A percentile compares a stretch with the other conserved stretches of the same genome.
Evolutionary conservation across 1,284 basidiomycete genomes (phyloP).

Genomic region (Ceratobasidium sp.): DNA sequence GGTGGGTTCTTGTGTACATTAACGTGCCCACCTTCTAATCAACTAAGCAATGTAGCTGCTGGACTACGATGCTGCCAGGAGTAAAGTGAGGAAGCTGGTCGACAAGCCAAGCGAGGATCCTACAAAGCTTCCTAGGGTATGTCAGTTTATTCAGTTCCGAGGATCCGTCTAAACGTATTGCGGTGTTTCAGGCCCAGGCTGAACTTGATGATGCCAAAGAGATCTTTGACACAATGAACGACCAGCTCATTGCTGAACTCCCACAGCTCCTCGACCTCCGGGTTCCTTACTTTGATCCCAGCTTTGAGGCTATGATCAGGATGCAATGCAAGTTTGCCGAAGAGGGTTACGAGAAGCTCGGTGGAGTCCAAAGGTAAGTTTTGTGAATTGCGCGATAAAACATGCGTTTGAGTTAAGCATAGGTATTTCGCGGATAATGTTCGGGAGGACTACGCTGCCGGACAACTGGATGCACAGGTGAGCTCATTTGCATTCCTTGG

Average conservation of each 20-base stretch:
- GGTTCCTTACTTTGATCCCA: slow-evolving; percentile 97
- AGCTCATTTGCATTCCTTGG: slow-evolving; percentile 46
- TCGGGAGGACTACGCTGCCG: slow-evolving; percentile 96
- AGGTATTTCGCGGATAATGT: slow-evolving; percentile 93
- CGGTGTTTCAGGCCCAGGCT: slow-evolving; percentile 80
- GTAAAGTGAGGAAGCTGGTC: slow-evolving; percentile 87
- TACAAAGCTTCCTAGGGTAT: slow-evolving; percentile 86
- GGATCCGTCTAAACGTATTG: neutral
- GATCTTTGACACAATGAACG: slow-evolving; percentile 93
- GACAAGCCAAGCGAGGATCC: slow-evolving; percentile 97
- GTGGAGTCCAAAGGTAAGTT: slow-evolving; percentile 88
- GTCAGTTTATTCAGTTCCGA: slow-evolving; percentile 49
- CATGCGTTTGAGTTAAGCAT: slow-evolving; percentile 25
- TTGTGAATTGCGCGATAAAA: neutral
- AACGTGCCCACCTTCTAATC: slow-evolving; percentile 5
- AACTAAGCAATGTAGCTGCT: slow-evolving; percentile 72
- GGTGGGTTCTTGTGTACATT: slow-evolving; percentile 62
- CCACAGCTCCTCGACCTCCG: slow-evolving; percentile 95
- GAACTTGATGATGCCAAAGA: slow-evolving; percentile 95
- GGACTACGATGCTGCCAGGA: slow-evolving; percentile 95
- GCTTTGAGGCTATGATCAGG: slow-evolving; percentile 98
- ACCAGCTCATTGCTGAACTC: slow-evolving; percentile 91
- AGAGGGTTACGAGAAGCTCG: slow-evolving; percentile 98
- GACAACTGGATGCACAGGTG: slow-evolving; percentile 94
- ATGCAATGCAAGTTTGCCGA: slow-evolving; percentile 98